Conservation (phyloP, 2,329 filamentous ascomycete species). For the Aspergillus sp. region DNA sequence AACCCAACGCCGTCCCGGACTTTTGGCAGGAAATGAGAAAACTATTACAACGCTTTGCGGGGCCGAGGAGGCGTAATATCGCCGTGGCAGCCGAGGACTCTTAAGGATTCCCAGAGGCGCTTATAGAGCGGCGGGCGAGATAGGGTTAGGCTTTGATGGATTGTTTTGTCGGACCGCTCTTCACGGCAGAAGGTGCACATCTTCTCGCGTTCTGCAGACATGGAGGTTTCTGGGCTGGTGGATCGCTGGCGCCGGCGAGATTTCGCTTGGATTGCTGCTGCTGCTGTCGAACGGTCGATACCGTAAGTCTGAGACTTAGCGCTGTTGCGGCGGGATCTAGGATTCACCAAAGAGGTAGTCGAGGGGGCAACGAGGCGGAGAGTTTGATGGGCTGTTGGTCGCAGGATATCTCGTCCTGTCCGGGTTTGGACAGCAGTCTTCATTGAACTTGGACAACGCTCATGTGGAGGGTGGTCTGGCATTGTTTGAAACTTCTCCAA, state of each 20-base stretch:
- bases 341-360: conserved; percentile 32
- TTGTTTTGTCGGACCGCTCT: conserved; percentile 25
- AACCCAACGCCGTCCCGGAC: conserved; percentile 11
- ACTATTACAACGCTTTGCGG: conserved; percentile 19
- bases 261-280: conserved; percentile 38
- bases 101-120: conserved; percentile 26
- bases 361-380: conserved; percentile 39
- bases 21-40: conserved; percentile 6
- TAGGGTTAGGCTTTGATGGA: conserved; percentile 23
- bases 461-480: conserved; percentile 23
- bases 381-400: conserved; percentile 28
- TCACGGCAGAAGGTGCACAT: conserved; percentile 33
- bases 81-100: conserved; percentile 26
- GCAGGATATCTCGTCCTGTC: conserved; percentile 27
- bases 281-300: conserved; percentile 36
- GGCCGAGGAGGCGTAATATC: conserved; percentile 19
- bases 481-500: conserved; percentile 32
- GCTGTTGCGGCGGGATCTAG: conserved; percentile 25
- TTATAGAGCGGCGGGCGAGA: conserved; percentile 23
- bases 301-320: conserved; percentile 26
- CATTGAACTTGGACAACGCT: conserved; percentile 18
- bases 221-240: conserved; percentile 24
- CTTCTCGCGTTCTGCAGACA: conserved; percentile 27
- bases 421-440: conserved; percentile 20
- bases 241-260: conserved; percentile 33